Evolutionary conservation across 192 early-diverging fungal species (phyloP).

Genomic region (Backusella westeae): DNA sequence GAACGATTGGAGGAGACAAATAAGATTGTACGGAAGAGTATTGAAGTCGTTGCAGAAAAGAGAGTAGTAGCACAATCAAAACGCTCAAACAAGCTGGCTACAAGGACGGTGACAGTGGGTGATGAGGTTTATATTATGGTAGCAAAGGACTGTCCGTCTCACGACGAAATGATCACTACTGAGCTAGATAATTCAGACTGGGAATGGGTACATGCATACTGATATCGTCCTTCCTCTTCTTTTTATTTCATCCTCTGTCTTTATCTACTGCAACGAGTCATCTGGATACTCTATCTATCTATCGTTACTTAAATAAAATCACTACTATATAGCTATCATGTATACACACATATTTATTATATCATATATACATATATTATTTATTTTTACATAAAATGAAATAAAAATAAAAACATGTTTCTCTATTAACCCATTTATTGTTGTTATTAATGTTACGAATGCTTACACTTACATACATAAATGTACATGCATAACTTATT

Average conservation of each 20-base stretch:
- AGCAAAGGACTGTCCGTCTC: not conserved
- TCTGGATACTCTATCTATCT: not conserved
- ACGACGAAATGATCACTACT: conserved; percentile 4
- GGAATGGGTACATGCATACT: conserved; percentile 4
- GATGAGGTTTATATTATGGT: conserved; percentile 14
- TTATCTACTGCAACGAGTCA: not conserved
- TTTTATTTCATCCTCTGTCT: not conserved
- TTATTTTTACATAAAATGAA: not conserved
- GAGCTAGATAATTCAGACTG: not conserved
- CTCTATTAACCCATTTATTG: not conserved
- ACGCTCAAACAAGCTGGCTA: not conserved
- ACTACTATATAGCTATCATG: not conserved
- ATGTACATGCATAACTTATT: not conserved
- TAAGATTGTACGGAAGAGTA: conserved; percentile 27
- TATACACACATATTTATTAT: not conserved
- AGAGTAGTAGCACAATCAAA: conserved; percentile 10
- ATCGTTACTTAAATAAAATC: not conserved
- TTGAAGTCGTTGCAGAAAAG: conserved; percentile 22
- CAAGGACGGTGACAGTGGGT: not conserved
- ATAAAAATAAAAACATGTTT: not conserved
- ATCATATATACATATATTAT: not conserved
- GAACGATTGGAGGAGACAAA: conserved; percentile 27
- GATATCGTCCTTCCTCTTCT: not conserved
- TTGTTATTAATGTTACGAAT: not conserved
- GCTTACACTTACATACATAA: not conserved